Evolutionary conservation across 768 basidiomycete genomes (phyloP), one percentile per base, ranked within the genome.

Genomic region (Rossbeevera mucosa): DNA sequence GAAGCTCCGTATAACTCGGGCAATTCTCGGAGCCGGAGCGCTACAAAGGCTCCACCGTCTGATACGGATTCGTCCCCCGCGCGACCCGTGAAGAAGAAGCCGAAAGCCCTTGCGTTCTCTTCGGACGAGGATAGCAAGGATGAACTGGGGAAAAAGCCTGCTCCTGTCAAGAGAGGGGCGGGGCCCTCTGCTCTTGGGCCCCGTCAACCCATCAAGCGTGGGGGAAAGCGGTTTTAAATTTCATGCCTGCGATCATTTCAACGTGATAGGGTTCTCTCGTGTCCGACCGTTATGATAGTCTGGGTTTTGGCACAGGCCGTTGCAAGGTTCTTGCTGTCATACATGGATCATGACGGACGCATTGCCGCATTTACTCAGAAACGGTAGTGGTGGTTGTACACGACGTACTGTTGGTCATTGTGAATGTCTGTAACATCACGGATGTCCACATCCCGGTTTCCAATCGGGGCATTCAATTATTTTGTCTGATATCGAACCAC

Each of bases 121-220:
- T 76, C 76, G 53, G 80, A 82, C 50, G 78, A 79, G 46, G 82
- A 85, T 60, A 86, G 82, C 60, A 83, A 82, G 56, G 74, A 70
- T 20, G 81, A 78, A 31, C 73, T 74, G 29, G 78, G 72, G 64
- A 74, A 66, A 47, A 68, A 68, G 28, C 65, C 73, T 21, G 68
- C 74, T 44, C 72, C 70, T 58, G 65, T 74, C 48, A 80, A 70
- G 55, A 68, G 67, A 53, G 75, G 74, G 41, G n/a, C n/a, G 57
- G 63, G 44, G 63, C 65, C 40, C 28, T 28, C 28, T 28, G 73
- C 74, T 54, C 73, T 82, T 49, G 82, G 82, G 36, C 75, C 82
- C 41, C 79, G 81, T 59, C 88, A 91, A 59, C 88, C 88, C 5
- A 73, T 90, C 55, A 89, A 83, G 69, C 80, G 88, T 58, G 85